Percentiles rank a stretch among this genome's conserved stretches.
Evolutionary conservation across 1,284 basidiomycete species (phyloP).

Genomic region (Ceratobasidium sp.): DNA sequence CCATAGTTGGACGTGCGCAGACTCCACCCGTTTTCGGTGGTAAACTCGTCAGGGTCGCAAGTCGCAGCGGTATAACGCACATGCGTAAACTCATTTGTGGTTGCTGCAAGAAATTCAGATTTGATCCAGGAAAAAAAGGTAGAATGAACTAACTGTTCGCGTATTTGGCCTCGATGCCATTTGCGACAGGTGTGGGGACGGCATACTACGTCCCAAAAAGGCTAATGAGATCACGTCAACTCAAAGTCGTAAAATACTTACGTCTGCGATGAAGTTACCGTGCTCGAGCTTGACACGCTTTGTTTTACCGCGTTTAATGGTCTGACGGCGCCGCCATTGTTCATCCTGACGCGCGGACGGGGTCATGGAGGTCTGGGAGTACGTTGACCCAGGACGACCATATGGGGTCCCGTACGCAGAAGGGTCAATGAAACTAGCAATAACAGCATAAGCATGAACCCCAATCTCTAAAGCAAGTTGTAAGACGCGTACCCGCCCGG

Average conservation of each 20-base stretch:
- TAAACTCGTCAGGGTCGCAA: conserved; percentile 94
- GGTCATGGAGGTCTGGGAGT: conserved; percentile 72
- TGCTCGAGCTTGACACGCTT: conserved; percentile 92
- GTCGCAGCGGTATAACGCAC: conserved; percentile 95
- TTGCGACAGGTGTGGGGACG: conserved; percentile 88
- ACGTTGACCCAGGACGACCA: conserved; percentile 68
- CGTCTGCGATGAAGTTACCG: conserved; percentile 88
- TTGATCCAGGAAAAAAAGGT: conserved; percentile 28
- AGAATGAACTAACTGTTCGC: conserved; percentile 54
- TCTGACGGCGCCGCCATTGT: conserved; percentile 79
- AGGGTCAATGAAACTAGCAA: conserved; percentile 66
- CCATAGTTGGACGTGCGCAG: conserved; percentile 87
- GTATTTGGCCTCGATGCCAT: conserved; percentile 87
- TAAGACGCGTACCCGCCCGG: conserved; percentile 37
- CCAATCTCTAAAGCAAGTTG: not conserved
- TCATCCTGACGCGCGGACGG: conserved; percentile 66
- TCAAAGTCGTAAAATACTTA: not conserved
- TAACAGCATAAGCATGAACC: not conserved
- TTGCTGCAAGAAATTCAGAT: conserved; percentile 34
- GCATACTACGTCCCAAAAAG: conserved; percentile 60
- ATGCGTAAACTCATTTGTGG: conserved; percentile 57
- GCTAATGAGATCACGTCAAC: not conserved
- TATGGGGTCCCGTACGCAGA: conserved; percentile 74
- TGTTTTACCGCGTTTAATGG: conserved; percentile 91
- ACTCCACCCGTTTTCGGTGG: conserved; percentile 80